Base-by-base conservation (phyloP, 352 stramenopile species). In the Globisporangium okanoganense region DNA sequence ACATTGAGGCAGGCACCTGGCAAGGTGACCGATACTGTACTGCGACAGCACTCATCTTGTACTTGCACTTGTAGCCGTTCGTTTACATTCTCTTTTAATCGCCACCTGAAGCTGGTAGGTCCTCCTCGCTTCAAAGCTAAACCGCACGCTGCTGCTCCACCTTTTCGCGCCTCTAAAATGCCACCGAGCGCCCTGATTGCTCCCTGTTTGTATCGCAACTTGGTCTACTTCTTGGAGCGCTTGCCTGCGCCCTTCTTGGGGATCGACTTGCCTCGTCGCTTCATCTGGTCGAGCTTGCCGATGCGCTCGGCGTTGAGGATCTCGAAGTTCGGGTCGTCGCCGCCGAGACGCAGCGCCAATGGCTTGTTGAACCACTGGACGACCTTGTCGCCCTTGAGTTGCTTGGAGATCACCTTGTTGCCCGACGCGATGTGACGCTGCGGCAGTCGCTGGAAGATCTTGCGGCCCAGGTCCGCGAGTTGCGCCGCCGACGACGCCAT, bases 331-430 rank as follows among this genome's bases (percentile, higher is more conserved):
- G 85, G 83, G 74, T 92, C 85, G 68, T 95, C 81, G 51, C 83
- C 77, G 65, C 83, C 83, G 20, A 93, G 69, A 70, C 82, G 79
- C 66, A 91, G 64, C 51, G 71, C 61, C 29, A 95, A 70, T 29
- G 85, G 85, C 73, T 95, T 95, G 65, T 88, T 85, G 70, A 95
- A 95, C 85, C 85, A 95, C 53, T 77, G 87, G 27, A 79, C 85
- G 12, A 95, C 71, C 72, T 90, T 93, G 38, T 95, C 85, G 52
- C 85, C 85, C 74, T 89, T 90, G 45, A 95, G 77, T 75, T 93
- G 82, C 76, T 92, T 92, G 71, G 82, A 92, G 72, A 95, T 92
- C 43, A 95, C 77, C 72, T 95, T 95, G 72, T 93, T 95, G 67
- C 85, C 85, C 48, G 85, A 93, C 61, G 76, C 67, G 25, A 71